phyloP scores from a whole-genome alignment of 192 early-diverging fungal genomes.

The Entomortierella beljakovae region DNA sequence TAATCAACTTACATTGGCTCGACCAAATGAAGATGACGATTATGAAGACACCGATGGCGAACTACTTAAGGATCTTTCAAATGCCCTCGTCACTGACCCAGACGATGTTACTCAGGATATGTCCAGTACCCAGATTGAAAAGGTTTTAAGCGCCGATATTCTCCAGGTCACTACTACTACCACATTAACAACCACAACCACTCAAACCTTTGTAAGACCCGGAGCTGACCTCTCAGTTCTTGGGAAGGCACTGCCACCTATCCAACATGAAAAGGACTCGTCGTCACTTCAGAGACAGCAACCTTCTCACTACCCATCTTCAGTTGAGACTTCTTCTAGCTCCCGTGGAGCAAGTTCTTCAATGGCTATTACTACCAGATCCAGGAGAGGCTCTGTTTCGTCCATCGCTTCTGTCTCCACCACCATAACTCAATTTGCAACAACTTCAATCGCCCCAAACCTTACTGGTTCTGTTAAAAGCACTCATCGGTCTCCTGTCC shows the following conservation, averaged over 20 bases:
- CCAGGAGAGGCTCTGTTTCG: constrained; percentile 45
- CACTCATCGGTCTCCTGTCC: constrained; percentile 9
- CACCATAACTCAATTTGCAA: constrained; percentile 41
- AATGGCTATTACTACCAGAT: constrained; percentile 36
- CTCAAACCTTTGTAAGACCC: constrained; percentile 44
- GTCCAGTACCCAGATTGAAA: constrained; percentile 49
- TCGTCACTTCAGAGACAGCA: constrained; percentile 14
- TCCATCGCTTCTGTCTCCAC: constrained; percentile 49
- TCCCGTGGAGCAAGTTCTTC: constrained; percentile 29
- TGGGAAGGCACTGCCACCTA: constrained; percentile 36
- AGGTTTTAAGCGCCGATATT: constrained; percentile 43
- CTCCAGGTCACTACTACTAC: constrained; percentile 52
- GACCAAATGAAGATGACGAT: constrained; percentile 57
- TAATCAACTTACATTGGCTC: constrained; percentile 23
- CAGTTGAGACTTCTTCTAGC: constrained; percentile 33
- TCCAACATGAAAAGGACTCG: constrained; percentile 15
- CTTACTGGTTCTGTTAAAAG: constrained; percentile 27
- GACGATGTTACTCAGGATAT: constrained; percentile 52
- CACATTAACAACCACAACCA: constrained; percentile 40
- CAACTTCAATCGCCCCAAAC: constrained; percentile 36
- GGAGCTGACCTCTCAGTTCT: constrained; percentile 48
- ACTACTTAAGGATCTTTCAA: constrained; percentile 39
- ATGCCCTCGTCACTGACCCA: constrained; percentile 40
- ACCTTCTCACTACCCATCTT: constrained; percentile 9
- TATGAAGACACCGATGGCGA: constrained; percentile 40